A percentile compares a stretch with the other conserved stretches of the same genome.
phyloP scores from a whole-genome alignment of 176 grass and related monocot genomes.

The Carex pumila region DNA sequence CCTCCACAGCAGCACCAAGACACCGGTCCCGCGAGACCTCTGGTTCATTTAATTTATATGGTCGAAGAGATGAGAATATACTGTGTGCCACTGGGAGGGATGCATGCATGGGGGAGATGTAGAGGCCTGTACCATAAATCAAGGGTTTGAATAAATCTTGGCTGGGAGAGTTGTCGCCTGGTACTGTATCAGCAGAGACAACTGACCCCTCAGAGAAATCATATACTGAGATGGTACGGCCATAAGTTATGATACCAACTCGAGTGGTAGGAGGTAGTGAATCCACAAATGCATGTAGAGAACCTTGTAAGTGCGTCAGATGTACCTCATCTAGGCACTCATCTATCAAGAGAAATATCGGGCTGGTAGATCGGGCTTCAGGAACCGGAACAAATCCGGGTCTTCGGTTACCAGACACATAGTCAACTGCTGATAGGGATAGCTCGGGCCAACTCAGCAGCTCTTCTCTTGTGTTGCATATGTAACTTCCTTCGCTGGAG shows the following conservation, averaged over 20 bases:
- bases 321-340: constrained; percentile 85
- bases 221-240: constrained; percentile 82
- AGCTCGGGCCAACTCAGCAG: constrained; percentile 74
- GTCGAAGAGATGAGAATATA: constrained; percentile 86
- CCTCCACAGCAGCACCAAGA: constrained; percentile 80
- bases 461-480: constrained; percentile 69
- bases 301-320: constrained; percentile 93
- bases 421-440: constrained; percentile 50
- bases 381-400: constrained; percentile 62
- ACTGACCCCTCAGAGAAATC: constrained; percentile 87
- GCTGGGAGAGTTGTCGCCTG: constrained; percentile 75
- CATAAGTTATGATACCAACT: constrained; percentile 87
- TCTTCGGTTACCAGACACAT: constrained; percentile 62
- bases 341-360: constrained; percentile 90
- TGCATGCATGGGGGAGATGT: constrained; percentile 83
- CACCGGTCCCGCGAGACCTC: constrained; percentile 86
- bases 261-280: constrained; percentile 59
- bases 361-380: constrained; percentile 57
- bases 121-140: constrained; percentile 81
- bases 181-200: constrained; percentile 69
- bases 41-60: constrained; percentile 63
- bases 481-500: constrained; percentile 70
- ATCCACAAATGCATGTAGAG: constrained; percentile 93
- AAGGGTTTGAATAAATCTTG: constrained; percentile 70
- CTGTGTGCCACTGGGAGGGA: constrained; percentile 78